phyloP scores from a whole-genome alignment of 192 early-diverging fungal species.

The Linnemannia elongata region DNA sequence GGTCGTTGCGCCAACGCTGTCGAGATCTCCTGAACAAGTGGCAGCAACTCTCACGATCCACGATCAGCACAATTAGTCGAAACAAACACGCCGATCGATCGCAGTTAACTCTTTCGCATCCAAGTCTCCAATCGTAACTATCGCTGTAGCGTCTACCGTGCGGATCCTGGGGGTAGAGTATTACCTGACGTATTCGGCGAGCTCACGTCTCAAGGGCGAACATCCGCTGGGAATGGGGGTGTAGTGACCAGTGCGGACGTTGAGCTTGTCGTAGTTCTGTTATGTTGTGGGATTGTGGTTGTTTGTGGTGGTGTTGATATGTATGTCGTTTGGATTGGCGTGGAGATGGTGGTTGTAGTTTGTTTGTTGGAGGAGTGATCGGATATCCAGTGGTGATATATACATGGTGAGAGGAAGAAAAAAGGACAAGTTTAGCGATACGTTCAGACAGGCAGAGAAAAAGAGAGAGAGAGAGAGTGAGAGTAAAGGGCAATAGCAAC shows the following conservation, averaged over 20 bases:
- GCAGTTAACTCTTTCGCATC: not conserved
- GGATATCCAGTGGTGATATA: conserved; percentile 11
- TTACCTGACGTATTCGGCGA: conserved; percentile 88
- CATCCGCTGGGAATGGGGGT: conserved; percentile 97
- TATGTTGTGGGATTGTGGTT: not conserved
- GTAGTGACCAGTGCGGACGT: conserved; percentile 97
- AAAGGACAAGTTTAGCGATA: not conserved
- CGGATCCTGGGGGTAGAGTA: not conserved
- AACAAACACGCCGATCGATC: not conserved
- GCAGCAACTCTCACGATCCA: not conserved
- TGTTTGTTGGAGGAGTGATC: not conserved
- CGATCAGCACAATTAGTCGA: not conserved
- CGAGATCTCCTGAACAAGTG: no score
- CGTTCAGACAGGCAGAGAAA: not conserved
- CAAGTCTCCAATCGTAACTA: not conserved
- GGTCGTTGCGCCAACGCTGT: no score
- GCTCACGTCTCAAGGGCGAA: conserved; percentile 93
- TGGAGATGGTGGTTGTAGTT: conserved; percentile 1
- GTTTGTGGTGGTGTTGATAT: not conserved
- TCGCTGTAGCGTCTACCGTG: not conserved
- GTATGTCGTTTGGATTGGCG: no score
- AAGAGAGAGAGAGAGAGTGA: no score
- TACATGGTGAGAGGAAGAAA: not conserved
- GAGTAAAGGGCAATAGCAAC: no score
- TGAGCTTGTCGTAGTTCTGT: conserved; percentile 96